A percentile compares a stretch with the other conserved stretches of the same genome.
phyloP scores from a whole-genome alignment of 176 grass and related monocot species.

The Musa beccarii region DNA sequence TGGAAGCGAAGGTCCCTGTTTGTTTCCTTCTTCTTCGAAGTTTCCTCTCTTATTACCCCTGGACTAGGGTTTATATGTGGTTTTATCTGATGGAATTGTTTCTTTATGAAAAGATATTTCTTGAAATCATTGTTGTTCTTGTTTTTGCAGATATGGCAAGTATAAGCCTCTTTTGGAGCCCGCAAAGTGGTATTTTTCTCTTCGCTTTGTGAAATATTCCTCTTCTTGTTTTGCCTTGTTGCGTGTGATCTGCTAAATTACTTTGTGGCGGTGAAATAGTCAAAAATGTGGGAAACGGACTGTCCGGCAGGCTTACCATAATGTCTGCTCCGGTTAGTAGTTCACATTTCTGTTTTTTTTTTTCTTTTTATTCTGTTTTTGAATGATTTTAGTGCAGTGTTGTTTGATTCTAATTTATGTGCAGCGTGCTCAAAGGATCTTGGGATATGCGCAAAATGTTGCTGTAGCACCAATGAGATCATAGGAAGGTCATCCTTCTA shows the following conservation, averaged over 20 bases:
- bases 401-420: constrained; percentile 6
- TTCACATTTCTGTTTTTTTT: not conserved
- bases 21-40: not conserved
- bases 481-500: constrained; percentile 56
- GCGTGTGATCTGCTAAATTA: not conserved
- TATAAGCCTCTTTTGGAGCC: constrained; percentile 67
- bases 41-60: constrained; percentile 3
- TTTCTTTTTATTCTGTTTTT: too few relatives aligned
- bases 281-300: constrained; percentile 68
- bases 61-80: not conserved
- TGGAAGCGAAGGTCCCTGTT: constrained; percentile 70
- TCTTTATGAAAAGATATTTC: too few relatives aligned
- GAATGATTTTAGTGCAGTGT: too few relatives aligned
- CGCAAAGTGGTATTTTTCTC: constrained; percentile 51
- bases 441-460: constrained; percentile 70
- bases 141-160: constrained; percentile 64
- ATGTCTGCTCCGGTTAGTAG: constrained; percentile 55
- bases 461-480: constrained; percentile 30
- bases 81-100: not conserved
- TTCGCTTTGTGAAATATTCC: not conserved
- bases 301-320: constrained; percentile 73
- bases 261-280: constrained; percentile 29
- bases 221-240: not conserved
- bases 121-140: not conserved
- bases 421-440: constrained; percentile 70